phyloP scores from a whole-genome alignment of 2,329 filamentous ascomycete species.

The Venturiaceae sp. region DNA sequence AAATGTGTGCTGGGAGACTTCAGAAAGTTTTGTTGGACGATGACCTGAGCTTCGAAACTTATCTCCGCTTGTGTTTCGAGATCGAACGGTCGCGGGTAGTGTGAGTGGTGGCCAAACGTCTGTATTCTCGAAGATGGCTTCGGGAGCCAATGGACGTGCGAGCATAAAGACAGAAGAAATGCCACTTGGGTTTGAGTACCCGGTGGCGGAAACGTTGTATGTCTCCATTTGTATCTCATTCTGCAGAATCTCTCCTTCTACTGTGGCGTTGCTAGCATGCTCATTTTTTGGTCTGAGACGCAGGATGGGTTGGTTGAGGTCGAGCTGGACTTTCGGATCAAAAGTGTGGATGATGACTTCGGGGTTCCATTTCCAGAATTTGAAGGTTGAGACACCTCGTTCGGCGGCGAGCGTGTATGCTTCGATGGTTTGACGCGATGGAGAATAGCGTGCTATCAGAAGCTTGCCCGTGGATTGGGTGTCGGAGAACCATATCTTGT shows the following conservation, averaged over 20 bases:
- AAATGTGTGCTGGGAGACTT: constrained; percentile 63
- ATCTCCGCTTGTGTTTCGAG: constrained; percentile 38
- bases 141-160: constrained; percentile 41
- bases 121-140: constrained; percentile 24
- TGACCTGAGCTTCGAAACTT: constrained; percentile 35
- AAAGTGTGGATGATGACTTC: constrained; percentile 65
- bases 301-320: constrained; percentile 62
- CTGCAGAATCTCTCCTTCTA: constrained; percentile 30
- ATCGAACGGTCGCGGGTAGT: constrained; percentile 54
- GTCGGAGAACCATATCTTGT: constrained; percentile 83
- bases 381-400: constrained; percentile 42
- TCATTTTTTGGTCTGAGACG: constrained; percentile 20
- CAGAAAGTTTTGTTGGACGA: constrained; percentile 40
- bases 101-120: constrained; percentile 64
- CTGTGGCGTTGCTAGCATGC: constrained; percentile 41
- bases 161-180: constrained; percentile 62
- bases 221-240: neutral
- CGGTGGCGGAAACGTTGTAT: constrained; percentile 11
- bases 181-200: constrained; percentile 21
- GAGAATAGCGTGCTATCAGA: constrained; percentile 68
- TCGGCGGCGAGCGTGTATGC: constrained; percentile 67
- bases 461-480: constrained; percentile 62
- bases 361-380: constrained; percentile 55
- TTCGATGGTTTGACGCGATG: constrained; percentile 64
- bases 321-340: constrained; percentile 57